A percentile compares a stretch with the other conserved stretches of the same genome.
Evolutionary conservation across 306 rosid genomes (phyloP).

Genomic region (Notholithocarpus densiflorus): DNA sequence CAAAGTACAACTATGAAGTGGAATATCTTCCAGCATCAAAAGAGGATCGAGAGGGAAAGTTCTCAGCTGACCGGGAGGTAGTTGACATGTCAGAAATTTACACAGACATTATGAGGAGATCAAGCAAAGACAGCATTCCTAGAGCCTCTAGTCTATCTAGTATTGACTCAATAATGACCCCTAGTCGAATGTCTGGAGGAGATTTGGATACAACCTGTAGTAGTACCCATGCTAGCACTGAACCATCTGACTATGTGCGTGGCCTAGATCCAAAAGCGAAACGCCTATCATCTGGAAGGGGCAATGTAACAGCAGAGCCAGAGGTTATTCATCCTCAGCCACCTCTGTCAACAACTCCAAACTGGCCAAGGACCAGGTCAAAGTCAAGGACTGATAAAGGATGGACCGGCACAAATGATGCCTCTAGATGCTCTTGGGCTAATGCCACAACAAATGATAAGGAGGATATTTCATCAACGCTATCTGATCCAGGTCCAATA

Average conservation of each 20-base stretch:
- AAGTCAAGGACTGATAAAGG: slow-evolving; percentile 90
- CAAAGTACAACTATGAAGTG: slow-evolving; percentile 86
- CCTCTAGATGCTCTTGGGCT: slow-evolving; percentile 81
- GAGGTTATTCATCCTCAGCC: slow-evolving; percentile 92
- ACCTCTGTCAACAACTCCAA: slow-evolving; percentile 91
- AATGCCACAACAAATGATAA: slow-evolving; percentile 66
- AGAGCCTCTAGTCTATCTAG: slow-evolving; percentile 99
- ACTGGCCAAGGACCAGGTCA: slow-evolving; percentile 97
- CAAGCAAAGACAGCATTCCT: slow-evolving; percentile 84
- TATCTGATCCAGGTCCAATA: slow-evolving; percentile 99
- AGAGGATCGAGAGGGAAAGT: slow-evolving; percentile 69
- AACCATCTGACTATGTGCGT: slow-evolving; percentile 96
- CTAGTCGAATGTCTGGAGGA: slow-evolving; percentile 88
- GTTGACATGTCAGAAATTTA: slow-evolving; percentile 84
- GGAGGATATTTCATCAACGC: slow-evolving; percentile 94
- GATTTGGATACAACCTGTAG: slow-evolving; percentile 70
- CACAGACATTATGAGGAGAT: slow-evolving; percentile 83
- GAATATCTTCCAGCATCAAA: slow-evolving; percentile 87
- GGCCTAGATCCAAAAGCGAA: slow-evolving; percentile 93
- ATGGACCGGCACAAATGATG: slow-evolving; percentile 85
- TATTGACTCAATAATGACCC: slow-evolving; percentile 96
- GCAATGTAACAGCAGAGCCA: slow-evolving; percentile 76
- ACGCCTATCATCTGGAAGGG: slow-evolving; percentile 80
- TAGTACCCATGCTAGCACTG: slow-evolving; percentile 79
- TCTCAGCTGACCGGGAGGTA: slow-evolving; percentile 56